A percentile compares a stretch with the other conserved stretches of the same genome.
phyloP scores from a whole-genome alignment of 164 flowering plant species.

The Protea cynaroides region DNA sequence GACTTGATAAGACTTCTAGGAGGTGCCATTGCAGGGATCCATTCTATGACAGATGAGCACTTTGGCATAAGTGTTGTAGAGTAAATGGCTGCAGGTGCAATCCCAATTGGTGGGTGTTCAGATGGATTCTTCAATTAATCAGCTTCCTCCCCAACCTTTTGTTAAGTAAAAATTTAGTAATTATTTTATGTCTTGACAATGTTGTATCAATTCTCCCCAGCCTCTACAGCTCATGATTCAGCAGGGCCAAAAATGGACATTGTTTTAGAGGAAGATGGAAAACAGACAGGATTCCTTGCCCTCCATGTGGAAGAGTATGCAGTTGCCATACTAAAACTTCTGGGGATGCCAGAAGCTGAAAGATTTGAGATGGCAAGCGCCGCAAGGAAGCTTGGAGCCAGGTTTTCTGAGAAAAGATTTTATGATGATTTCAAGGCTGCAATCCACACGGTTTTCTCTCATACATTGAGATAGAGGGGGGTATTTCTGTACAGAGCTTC shows the following conservation, averaged over 20 bases:
- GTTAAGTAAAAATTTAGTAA: neutral
- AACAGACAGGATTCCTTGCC: conserved; percentile 80
- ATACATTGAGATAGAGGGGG: neutral
- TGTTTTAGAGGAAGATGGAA: conserved; percentile 75
- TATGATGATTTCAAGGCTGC: conserved; percentile 76
- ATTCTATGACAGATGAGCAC: conserved; percentile 93
- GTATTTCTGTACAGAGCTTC: too few species aligned
- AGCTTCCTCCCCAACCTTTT: too few species aligned
- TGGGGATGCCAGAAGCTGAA: conserved; percentile 56
- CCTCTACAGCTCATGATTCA: conserved; percentile 72
- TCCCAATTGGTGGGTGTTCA: conserved; percentile 70
- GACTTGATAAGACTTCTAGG: conserved; percentile 83
- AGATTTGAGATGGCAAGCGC: conserved; percentile 77
- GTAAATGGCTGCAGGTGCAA: conserved; percentile 97
- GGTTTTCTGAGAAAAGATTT: conserved; percentile 82
- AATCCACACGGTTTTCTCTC: conserved; percentile 38
- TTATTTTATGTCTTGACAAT: neutral
- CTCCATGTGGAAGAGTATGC: conserved; percentile 61
- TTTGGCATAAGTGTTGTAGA: conserved; percentile 93
- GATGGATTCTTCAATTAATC: neutral
- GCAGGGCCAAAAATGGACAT: conserved; percentile 98
- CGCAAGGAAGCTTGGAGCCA: conserved; percentile 64
- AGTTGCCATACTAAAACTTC: conserved; percentile 59
- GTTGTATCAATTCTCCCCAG: too few species aligned
- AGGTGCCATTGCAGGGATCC: conserved; percentile 78